Base-by-base conservation (phyloP, 495 filamentous ascomycete species). In the Daldinia childiae region DNA sequence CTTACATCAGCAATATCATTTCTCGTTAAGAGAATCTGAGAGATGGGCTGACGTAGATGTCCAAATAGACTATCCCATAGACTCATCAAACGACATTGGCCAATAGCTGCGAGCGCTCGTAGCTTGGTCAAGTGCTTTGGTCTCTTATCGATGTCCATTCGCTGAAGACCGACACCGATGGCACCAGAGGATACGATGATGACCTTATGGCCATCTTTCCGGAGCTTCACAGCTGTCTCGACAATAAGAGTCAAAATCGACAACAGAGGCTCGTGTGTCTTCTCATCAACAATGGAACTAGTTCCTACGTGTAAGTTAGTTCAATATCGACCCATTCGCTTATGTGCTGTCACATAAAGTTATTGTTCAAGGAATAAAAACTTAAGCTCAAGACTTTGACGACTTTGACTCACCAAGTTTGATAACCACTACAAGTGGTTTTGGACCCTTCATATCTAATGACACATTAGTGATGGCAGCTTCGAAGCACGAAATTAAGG, bases 201-300 rank as follows among this genome's bases (percentile, higher is more conserved):
- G 30, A 99, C 96, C 73, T 89, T 90, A 76, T 98, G 94, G 14
- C 96, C 96, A 89, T 97, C 92, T 77, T 92, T 91, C 68, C 87
- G 90, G 57, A 99, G 85, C 66, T 87, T 89, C 12, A 94, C 90
- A 3, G 92, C 93, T 5, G 96, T 98, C 79, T 98, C 94, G 38
- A 97, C 95, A 71, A 99, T 97, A 57, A 92, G 81, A 59, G 91
- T 92, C 58, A 99, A 82, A 63, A 93, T 97, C 8, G 94, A 96
- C 21, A 98, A 85, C 32, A 97, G 88, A n/a, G 96, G 96, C 69
- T 97, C 91, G 80, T 98, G 95, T n/a, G 92, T 97, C 72, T 90
- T 93, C 77, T 99, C 95, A 79, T 98, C 92, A 57, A 98, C 95
- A 71, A 99, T 98, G 14, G 95, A 99, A 81, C 93, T 97, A 26